Base-by-base conservation (phyloP, 768 basidiomycete genomes). In the Lactarius sp. region DNA sequence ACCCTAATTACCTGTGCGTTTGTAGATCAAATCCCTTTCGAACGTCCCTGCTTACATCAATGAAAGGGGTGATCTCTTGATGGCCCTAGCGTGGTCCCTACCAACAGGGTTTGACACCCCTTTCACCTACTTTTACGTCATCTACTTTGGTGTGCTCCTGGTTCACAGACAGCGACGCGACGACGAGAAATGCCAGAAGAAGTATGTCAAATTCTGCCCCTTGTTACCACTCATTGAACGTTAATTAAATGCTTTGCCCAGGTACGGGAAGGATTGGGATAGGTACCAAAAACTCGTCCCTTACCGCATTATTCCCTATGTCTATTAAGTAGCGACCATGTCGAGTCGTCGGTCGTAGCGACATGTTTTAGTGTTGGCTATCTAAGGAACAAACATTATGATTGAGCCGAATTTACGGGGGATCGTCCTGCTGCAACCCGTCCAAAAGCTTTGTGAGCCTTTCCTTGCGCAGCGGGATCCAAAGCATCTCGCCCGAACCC, bases 241-340 rank as follows among this genome's bases (percentile, higher is more conserved):
- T 20, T 46, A 13, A 39, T 47, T 61, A 62, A 14, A 60, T 13
- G 4, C 27, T 27, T 20, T 59, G 33, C 6, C 20, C 67, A 94
- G 92, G 73, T 96, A 99, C 71, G 94, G 95, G 31, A 83, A 90
- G 69, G 95, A 98, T 71, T 98, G 96, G 96, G 80, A 85, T 60
- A 87, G 81, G 75, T 98, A 98, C 78, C 92, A 85, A 77, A 81
- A 86, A 70, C 76, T 92, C 33, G 95, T 97, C 33, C 89, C 87
- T 1, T 96, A 81, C 68, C 83, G 87, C 64, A 95, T 96, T 66
- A 80, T 96, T 67, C 94, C 92, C 50, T 92, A 90, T 71, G 75
- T 92, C 33, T 92, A 92, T 73, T 92, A 70, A 76, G 42, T 18
- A 34, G 16, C 20, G 20, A n/a, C 22, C 36, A 13, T 27, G 7